Percentiles rank a stretch among this genome's conserved stretches.
phyloP scores from a whole-genome alignment of 2,329 filamentous ascomycete genomes.

The Paecilomyces sp. region DNA sequence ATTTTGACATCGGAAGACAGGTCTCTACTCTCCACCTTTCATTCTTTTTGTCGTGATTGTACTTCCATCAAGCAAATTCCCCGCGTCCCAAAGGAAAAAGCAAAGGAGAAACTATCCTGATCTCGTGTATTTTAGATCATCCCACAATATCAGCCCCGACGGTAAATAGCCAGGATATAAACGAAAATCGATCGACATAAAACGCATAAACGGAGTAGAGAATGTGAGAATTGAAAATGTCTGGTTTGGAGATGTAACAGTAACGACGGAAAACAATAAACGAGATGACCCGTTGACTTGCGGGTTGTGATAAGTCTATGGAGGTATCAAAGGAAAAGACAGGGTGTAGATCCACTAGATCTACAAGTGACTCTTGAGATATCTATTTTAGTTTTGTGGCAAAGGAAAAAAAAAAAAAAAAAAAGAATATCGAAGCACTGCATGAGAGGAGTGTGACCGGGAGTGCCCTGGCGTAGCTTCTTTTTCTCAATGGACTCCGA shows the following conservation, averaged over 20 bases:
- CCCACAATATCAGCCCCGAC: neutral
- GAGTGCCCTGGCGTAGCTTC: neutral
- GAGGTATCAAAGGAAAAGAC: slow-evolving; percentile 21
- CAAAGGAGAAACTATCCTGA: neutral
- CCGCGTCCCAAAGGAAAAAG: neutral
- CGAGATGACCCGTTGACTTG: slow-evolving; percentile 11
- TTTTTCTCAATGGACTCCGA: neutral
- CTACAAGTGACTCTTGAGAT: slow-evolving; percentile 6
- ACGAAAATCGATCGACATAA: neutral
- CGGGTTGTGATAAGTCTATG: slow-evolving; percentile 19
- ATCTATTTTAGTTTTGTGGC: neutral
- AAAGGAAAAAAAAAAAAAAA: neutral
- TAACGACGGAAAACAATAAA: neutral
- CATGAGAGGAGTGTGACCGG: neutral
- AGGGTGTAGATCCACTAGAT: slow-evolving; percentile 18
- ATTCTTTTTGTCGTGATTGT: neutral
- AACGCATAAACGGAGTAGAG: neutral
- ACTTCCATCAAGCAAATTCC: neutral
- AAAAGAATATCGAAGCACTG: neutral
- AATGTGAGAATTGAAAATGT: neutral
- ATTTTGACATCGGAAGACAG: neutral
- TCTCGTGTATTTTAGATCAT: neutral
- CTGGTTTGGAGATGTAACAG: neutral
- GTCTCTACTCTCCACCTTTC: neutral
- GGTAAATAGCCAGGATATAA: neutral